Evolutionary conservation across 495 filamentous ascomycete species (phyloP), one percentile per base, ranked within the genome.

Genomic region (Chaetomidium leptoderma): DNA sequence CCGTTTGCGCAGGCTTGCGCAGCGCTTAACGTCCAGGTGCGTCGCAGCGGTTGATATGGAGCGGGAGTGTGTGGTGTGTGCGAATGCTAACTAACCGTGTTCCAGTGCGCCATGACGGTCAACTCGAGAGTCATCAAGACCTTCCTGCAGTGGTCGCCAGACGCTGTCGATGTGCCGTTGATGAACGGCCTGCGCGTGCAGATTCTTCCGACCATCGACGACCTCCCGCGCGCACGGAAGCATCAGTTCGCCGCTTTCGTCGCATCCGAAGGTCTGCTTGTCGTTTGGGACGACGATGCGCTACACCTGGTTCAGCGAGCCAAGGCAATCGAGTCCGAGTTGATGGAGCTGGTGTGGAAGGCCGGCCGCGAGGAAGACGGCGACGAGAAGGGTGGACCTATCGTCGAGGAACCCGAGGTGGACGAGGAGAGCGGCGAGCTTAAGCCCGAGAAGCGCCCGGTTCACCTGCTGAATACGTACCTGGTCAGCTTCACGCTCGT

Each of bases 221-320:
- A 88, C 65, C 74, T 90, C 35, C 76, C 83, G 3, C 74, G 81
- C 36, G 86, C 85, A 14, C 74, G 85, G 55, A 90, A 87, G 63
- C 80, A 87, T 67, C 87, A 90, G 66, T 89, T 87, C 48, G 87
- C 87, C 26, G 87, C 87, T 50, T 90, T 90, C 63, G 79, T 90
- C 37, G 86, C 85, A 4, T 81, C 80, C 17, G 85, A 87, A 47
- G 76, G 78, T 4, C 66, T 90, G 17, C 69, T 90, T 2, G 76
- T 90, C 0, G 87, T 90, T 6, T 90, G 87, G 87, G 87, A 90
- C 51, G 87, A 90, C 57, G 87, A 90, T 47, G 80, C 87, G 0
- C 72, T 84, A 37, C 83, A 89, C 59, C 72, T 90, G 26, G 79
- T 89, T 16, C 61, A 76, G 49, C 73, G 87, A 50, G 87, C 87